Conservation (phyloP, 768 basidiomycete genomes). For the Wakefieldia striispora region DNA sequence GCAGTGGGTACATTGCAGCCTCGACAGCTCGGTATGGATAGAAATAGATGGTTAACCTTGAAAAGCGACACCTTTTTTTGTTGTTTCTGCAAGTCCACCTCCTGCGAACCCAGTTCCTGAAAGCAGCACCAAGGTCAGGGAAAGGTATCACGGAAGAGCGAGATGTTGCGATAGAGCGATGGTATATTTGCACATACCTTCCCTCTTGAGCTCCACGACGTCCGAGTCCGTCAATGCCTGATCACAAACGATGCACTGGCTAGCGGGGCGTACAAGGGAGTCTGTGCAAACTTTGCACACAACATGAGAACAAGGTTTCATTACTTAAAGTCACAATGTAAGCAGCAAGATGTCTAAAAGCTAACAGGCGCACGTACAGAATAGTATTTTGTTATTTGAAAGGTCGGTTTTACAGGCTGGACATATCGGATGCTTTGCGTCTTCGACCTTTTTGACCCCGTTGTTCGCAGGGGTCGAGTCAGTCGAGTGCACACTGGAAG, state of each 20-base stretch:
- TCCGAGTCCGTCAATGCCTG: constrained; percentile 61
- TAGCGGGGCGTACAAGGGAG: constrained; percentile 71
- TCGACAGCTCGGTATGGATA: constrained; percentile 1
- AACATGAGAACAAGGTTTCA: constrained; percentile 89
- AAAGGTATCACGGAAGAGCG: background rate
- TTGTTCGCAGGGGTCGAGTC: constrained; percentile 37
- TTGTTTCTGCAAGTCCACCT: constrained; percentile 91
- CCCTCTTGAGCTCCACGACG: constrained; percentile 80
- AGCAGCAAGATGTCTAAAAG: background rate
- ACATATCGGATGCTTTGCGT: constrained; percentile 65
- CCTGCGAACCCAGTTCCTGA: constrained; percentile 91
- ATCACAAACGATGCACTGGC: constrained; percentile 89
- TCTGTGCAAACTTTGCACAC: constrained; percentile 90
- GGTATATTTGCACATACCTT: constrained; percentile 53
- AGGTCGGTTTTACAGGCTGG: constrained; percentile 85
- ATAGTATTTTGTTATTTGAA: constrained; percentile 73
- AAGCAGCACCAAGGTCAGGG: constrained; percentile 3
- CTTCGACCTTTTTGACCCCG: constrained; percentile 46
- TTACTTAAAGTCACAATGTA: constrained; percentile 42
- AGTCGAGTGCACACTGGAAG: constrained; percentile 38
- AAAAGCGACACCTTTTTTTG: constrained; percentile 77
- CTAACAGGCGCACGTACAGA: constrained; percentile 45
- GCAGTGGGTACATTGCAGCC: background rate
- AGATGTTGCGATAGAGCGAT: background rate
- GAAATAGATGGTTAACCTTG: constrained; percentile 54